Conservation (phyloP, 2,329 filamentous ascomycete genomes). For the Ophidiomyces ophidiicola region DNA sequence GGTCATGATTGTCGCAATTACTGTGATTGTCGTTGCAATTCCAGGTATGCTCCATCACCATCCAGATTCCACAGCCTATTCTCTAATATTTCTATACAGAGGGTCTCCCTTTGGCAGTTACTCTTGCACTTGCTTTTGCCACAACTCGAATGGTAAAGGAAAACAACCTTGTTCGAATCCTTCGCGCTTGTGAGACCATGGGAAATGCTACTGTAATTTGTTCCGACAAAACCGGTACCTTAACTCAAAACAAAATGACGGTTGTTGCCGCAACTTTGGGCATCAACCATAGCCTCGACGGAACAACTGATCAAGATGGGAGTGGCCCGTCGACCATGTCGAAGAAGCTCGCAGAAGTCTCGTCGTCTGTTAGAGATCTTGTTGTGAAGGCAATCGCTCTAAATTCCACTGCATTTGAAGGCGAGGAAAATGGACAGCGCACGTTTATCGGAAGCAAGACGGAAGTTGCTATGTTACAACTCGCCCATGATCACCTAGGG, state of each 20-base stretch:
- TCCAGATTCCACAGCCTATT: not conserved
- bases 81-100: constrained; percentile 32
- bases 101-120: constrained; percentile 66
- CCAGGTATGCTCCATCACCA: constrained; percentile 33
- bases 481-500: constrained; percentile 53
- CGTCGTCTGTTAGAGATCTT: constrained; percentile 25
- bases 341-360: constrained; percentile 24
- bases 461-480: constrained; percentile 59
- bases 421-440: constrained; percentile 53
- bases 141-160: constrained; percentile 66
- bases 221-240: constrained; percentile 65
- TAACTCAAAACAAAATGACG: constrained; percentile 65
- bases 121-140: constrained; percentile 62
- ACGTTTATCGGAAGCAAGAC: constrained; percentile 65
- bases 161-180: constrained; percentile 62
- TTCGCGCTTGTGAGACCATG: constrained; percentile 72
- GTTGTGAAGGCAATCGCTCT: constrained; percentile 34
- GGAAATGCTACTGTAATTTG: constrained; percentile 69
- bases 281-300: constrained; percentile 44
- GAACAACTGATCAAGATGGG: constrained; percentile 19
- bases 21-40: constrained; percentile 68
- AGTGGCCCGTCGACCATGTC: constrained; percentile 18
- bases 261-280: constrained; percentile 62
- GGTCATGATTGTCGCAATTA: constrained; percentile 67
- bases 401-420: constrained; percentile 62